Percentiles rank a stretch among this genome's conserved stretches.
Evolutionary conservation across 345 rosid species (phyloP).

Genomic region (Citrus maxima): DNA sequence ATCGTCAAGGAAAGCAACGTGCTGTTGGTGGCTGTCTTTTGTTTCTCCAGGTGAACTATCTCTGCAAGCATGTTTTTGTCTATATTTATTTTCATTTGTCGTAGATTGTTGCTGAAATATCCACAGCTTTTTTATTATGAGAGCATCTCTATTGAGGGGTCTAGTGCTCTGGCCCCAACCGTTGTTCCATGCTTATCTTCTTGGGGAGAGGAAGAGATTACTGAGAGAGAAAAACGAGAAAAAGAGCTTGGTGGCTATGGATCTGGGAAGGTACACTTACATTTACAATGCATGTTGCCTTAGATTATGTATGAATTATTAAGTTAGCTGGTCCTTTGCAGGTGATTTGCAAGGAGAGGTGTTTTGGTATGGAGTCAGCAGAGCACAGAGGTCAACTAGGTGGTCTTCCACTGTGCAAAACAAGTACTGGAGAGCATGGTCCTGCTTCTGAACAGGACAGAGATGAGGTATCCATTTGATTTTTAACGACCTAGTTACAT

Average conservation of each 20-base stretch:
- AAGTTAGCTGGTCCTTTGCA: constrained; percentile 19
- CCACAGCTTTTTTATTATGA: constrained; percentile 43
- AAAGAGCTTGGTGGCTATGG: constrained; percentile 50
- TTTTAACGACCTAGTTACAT: not conserved
- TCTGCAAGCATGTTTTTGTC: not conserved
- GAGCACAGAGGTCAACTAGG: constrained; percentile 21
- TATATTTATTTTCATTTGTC: not conserved
- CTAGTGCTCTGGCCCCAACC: constrained; percentile 17
- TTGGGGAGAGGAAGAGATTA: constrained; percentile 51
- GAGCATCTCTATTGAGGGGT: constrained; percentile 35
- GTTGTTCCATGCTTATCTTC: constrained; percentile 32
- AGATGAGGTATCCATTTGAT: constrained; percentile 21
- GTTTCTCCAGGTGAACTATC: constrained; percentile 39
- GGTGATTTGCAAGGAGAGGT: constrained; percentile 34
- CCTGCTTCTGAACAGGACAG: constrained; percentile 25
- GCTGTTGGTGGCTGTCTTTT: constrained; percentile 52
- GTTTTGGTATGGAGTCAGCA: constrained; percentile 8
- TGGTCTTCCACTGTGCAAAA: constrained; percentile 11
- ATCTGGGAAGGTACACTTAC: constrained; percentile 35
- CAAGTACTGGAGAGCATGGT: constrained; percentile 4
- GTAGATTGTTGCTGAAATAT: constrained; percentile 3
- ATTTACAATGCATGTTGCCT: not conserved
- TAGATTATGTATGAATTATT: constrained; percentile 1
- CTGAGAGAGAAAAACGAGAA: constrained; percentile 46
- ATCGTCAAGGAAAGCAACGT: constrained; percentile 44